phyloP scores from a whole-genome alignment of 441 rosid genomes.

The Metrosideros polymorpha region DNA sequence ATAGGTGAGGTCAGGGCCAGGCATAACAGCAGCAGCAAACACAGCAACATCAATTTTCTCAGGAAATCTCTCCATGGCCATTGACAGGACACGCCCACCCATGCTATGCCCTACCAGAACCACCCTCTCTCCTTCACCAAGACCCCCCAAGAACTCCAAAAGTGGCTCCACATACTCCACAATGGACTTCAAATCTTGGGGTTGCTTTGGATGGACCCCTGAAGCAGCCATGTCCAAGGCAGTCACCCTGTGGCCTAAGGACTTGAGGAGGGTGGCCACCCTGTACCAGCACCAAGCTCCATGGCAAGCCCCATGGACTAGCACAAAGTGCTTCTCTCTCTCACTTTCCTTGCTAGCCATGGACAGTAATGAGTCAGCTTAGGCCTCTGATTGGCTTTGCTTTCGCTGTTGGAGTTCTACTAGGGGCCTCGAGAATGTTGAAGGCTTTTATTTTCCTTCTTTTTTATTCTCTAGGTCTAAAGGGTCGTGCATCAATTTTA shows the following conservation, averaged over 20 bases:
- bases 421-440: not conserved
- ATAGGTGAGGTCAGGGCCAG: conserved; percentile 7
- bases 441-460: not conserved
- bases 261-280: conserved; percentile 26
- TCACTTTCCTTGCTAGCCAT: not conserved
- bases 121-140: not conserved
- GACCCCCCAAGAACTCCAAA: not conserved
- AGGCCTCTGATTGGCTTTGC: not conserved
- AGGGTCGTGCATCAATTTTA: not conserved
- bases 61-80: not conserved
- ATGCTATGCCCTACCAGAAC: not conserved
- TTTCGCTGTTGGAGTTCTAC: not conserved
- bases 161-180: conserved; percentile 23
- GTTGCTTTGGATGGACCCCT: conserved; percentile 27
- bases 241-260: conserved; percentile 33
- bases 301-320: conserved; percentile 51
- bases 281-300: conserved; percentile 77
- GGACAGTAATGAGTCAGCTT: not conserved
- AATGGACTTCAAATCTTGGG: conserved; percentile 12
- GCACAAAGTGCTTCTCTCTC: conserved; percentile 29
- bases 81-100: not conserved
- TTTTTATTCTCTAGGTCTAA: not conserved
- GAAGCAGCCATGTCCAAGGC: conserved; percentile 42
- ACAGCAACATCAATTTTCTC: conserved; percentile 16
- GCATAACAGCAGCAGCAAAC: conserved; percentile 21